A percentile compares a stretch with the other conserved stretches of the same genome.
These are phyloP conservation scores for Candida parachauliodes DNA, from an alignment of 805 yeast genomes.

Conservation along the genomic window DNA sequence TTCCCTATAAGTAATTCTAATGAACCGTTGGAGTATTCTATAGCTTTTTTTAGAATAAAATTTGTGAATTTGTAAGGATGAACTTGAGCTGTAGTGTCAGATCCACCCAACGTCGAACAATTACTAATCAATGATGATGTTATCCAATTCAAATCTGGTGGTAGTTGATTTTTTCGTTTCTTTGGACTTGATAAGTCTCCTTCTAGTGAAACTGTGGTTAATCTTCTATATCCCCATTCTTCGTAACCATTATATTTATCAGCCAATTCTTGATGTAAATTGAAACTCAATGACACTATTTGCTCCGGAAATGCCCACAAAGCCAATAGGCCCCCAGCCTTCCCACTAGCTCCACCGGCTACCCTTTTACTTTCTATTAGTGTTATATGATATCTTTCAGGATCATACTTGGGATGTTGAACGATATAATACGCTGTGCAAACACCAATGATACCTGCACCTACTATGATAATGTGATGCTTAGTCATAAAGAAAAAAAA, in stretches of 20 bases:
- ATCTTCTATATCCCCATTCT: conserved; percentile 90
- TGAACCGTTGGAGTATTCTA: conserved; percentile 62
- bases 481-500: conserved; percentile 27
- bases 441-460: conserved; percentile 96
- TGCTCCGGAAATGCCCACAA: conserved; percentile 97
- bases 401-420: conserved; percentile 74
- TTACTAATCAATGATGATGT: conserved; percentile 57
- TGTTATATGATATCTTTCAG: conserved; percentile 73
- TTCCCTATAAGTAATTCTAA: conserved; percentile 85
- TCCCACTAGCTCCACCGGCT: conserved; percentile 97
- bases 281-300: conserved; percentile 83
- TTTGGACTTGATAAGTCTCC: conserved; percentile 59
- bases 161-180: conserved; percentile 34
- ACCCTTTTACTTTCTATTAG: conserved; percentile 85
- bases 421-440: conserved; percentile 90
- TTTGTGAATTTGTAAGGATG: conserved; percentile 95
- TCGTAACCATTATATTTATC: conserved; percentile 75
- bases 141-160: conserved; percentile 76
- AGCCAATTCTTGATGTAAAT: conserved; percentile 78
- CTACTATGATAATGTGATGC: conserved; percentile 78
- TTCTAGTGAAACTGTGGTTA: conserved; percentile 82
- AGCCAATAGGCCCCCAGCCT: conserved; percentile 94
- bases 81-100: conserved; percentile 90
- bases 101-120: conserved; percentile 80
- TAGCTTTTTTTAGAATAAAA: conserved; percentile 71